Conservation (phyloP, 257 asterid species). For the Fraxinus excelsior region DNA sequence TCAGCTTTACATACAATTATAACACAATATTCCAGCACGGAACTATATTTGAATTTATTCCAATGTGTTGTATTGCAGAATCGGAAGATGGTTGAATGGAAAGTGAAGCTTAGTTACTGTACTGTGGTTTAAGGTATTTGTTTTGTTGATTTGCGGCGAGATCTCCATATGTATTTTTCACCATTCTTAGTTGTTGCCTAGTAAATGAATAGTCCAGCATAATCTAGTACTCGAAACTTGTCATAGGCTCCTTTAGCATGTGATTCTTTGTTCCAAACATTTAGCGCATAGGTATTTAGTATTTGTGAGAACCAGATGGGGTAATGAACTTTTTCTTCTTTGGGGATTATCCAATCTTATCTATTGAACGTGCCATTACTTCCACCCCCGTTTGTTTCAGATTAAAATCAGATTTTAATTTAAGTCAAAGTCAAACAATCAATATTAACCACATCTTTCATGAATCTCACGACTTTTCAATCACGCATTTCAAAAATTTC, state of each 20-base stretch:
- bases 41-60: background rate
- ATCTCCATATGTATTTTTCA: background rate
- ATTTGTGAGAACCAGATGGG: background rate
- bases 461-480: too few species aligned
- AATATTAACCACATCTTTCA: too few species aligned
- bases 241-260: background rate
- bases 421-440: too few species aligned
- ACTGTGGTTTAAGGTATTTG: background rate
- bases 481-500: too few species aligned
- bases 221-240: background rate
- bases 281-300: background rate
- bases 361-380: background rate
- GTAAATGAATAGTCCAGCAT: background rate
- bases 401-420: too few species aligned
- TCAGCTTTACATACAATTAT: background rate
- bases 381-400: too few species aligned
- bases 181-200: background rate
- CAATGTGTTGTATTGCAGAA: constrained; percentile 33
- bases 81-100: constrained; percentile 38
- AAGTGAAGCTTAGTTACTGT: background rate
- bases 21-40: background rate
- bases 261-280: background rate
- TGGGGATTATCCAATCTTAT: background rate
- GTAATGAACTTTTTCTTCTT: background rate
- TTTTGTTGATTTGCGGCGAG: background rate